These are phyloP conservation scores for Plicaturopsis crispa DNA, from an alignment of 768 basidiomycete species.

Conservation along the genomic window DNA sequence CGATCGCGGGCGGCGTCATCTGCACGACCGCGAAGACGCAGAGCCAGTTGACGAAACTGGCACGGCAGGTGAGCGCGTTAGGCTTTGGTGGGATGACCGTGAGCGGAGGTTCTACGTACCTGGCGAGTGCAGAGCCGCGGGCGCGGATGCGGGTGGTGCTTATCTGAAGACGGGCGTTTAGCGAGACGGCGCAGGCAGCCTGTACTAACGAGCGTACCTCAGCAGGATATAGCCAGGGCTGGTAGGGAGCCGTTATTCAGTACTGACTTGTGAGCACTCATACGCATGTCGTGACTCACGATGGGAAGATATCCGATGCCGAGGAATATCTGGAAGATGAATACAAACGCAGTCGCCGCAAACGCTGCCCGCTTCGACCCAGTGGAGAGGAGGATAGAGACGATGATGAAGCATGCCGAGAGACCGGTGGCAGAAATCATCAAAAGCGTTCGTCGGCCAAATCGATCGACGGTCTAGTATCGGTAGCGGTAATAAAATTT, in stretches of 20 bases:
- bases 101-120: no score
- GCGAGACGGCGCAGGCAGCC: background rate
- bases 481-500: background rate
- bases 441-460: constrained; percentile 27
- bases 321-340: constrained; percentile 33
- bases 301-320: constrained; percentile 31
- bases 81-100: no score
- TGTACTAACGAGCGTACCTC: constrained; percentile 12
- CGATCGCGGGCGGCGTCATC: constrained; percentile 34
- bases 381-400: constrained; percentile 25
- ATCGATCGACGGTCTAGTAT: constrained; percentile 29
- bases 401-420: constrained; percentile 29
- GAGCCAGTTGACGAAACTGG: no score
- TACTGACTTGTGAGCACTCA: no score
- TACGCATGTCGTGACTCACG: constrained; percentile 13
- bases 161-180: constrained; percentile 14
- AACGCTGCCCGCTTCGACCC: constrained; percentile 25
- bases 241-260: background rate
- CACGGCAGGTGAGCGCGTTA: no score
- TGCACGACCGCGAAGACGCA: constrained; percentile 33
- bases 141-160: constrained; percentile 31
- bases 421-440: constrained; percentile 30
- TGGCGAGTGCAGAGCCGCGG: constrained; percentile 24
- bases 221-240: constrained; percentile 29
- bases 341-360: constrained; percentile 32